phyloP scores from a whole-genome alignment of 352 stramenopile genomes.

The Globisporangium viniferum region DNA sequence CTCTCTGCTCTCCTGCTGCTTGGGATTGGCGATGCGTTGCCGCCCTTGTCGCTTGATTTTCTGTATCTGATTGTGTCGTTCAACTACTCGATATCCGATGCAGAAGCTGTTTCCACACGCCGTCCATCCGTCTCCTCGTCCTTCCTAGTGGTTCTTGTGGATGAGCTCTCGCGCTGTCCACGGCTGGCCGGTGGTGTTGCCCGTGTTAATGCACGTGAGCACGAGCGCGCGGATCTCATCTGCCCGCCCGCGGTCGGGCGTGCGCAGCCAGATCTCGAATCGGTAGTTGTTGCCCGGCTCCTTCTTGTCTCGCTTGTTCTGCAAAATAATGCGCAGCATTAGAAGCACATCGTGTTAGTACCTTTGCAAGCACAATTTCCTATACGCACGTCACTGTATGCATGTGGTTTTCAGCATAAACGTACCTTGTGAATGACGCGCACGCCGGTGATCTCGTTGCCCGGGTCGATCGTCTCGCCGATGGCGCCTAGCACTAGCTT shows the following conservation, averaged over 20 bases:
- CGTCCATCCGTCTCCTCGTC: too few species aligned
- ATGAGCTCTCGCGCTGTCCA: conserved; percentile 66
- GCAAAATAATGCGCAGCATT: neutral
- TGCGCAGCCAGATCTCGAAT: conserved; percentile 83
- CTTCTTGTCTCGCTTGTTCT: conserved; percentile 88
- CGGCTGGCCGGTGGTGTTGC: conserved; percentile 36
- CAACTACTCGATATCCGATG: neutral
- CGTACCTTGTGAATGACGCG: conserved; percentile 89
- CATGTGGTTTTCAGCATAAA: neutral
- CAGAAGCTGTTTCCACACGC: neutral
- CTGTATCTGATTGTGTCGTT: neutral
- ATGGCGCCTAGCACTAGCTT: conserved; percentile 88
- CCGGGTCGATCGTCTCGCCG: conserved; percentile 84
- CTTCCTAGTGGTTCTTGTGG: conserved; percentile 78
- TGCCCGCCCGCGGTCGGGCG: conserved; percentile 47
- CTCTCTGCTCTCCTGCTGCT: neutral
- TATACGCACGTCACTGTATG: neutral
- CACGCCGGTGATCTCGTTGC: conserved; percentile 88
- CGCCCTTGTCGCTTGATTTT: neutral
- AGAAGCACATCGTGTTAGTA: too few species aligned
- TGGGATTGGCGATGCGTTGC: neutral
- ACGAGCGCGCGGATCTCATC: conserved; percentile 77
- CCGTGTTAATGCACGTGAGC: conserved; percentile 64
- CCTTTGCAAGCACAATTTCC: too few species aligned
- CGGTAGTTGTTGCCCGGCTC: conserved; percentile 82